Percentiles rank a stretch among this genome's conserved stretches.
These are phyloP conservation scores for Cadophora luteo-olivacea DNA, from an alignment of 2,329 filamentous ascomycete genomes.

Conservation along the genomic window DNA sequence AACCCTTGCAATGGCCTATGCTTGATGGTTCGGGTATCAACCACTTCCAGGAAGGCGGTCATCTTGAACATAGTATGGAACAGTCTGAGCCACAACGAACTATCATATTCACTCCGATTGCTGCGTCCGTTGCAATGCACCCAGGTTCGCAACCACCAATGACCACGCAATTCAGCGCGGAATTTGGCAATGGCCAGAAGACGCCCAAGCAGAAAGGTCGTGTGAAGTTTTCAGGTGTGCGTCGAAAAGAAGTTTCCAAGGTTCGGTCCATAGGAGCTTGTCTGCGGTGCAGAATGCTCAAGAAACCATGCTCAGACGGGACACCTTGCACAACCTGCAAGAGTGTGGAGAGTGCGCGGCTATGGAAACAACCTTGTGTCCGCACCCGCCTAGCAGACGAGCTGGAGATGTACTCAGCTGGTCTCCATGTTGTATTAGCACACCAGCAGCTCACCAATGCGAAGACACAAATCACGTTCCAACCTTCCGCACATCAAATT, in stretches of 20 bases:
- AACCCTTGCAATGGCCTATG: constrained; percentile 41
- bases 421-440: constrained; percentile 67
- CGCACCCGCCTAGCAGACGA: constrained; percentile 67
- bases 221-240: constrained; percentile 61
- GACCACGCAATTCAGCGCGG: constrained; percentile 44
- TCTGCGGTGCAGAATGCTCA: constrained; percentile 68
- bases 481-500: constrained; percentile 53
- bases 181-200: constrained; percentile 43
- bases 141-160: constrained; percentile 26
- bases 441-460: constrained; percentile 64
- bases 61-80: constrained; percentile 20
- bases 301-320: constrained; percentile 70
- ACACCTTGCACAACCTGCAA: constrained; percentile 68
- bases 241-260: constrained; percentile 70
- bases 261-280: constrained; percentile 70
- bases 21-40: constrained; percentile 33
- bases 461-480: constrained; percentile 57
- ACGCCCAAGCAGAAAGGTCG: constrained; percentile 53
- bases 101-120: constrained; percentile 29
- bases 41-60: constrained; percentile 14
- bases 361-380: constrained; percentile 71
- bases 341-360: constrained; percentile 66
- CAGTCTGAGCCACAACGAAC: constrained; percentile 29
- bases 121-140: constrained; percentile 36
- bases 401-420: constrained; percentile 67